Conservation (phyloP, 805 yeast genomes). For the Sugiyamaella smithiae region DNA sequence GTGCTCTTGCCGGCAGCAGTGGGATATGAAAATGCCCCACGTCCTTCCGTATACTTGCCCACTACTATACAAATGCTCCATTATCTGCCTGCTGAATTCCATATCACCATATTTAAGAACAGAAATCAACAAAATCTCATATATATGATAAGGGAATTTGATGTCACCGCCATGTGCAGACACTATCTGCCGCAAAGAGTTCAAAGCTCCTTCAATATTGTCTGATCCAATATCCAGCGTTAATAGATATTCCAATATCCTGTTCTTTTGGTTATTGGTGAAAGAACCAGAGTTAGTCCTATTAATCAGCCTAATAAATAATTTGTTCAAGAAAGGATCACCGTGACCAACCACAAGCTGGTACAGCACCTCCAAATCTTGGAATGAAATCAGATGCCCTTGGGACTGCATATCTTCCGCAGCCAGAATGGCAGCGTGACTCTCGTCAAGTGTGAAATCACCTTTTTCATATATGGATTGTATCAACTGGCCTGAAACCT, state of each 20-base stretch:
- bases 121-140: slow-evolving; percentile 29
- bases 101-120: slow-evolving; percentile 28
- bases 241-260: not conserved
- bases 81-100: slow-evolving; percentile 28
- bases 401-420: not conserved
- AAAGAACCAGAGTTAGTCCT: not conserved
- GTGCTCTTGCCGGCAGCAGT: slow-evolving; percentile 23
- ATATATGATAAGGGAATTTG: slow-evolving; percentile 13
- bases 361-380: slow-evolving; percentile 4
- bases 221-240: not conserved
- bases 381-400: not conserved
- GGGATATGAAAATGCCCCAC: slow-evolving; percentile 33
- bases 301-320: not conserved
- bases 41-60: slow-evolving; percentile 29
- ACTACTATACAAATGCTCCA: slow-evolving; percentile 23
- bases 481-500: not conserved
- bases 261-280: not conserved
- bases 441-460: not conserved
- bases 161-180: slow-evolving; percentile 24
- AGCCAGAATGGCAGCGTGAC: not conserved
- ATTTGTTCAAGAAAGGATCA: slow-evolving; percentile 6
- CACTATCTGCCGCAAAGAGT: slow-evolving; percentile 17
- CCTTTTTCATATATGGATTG: not conserved
- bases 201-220: slow-evolving; percentile 8
- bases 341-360: slow-evolving; percentile 11